Percentiles rank a stretch among this genome's conserved stretches.
phyloP scores from a whole-genome alignment of 176 grass and related monocot genomes.

The Raddia distichophylla region DNA sequence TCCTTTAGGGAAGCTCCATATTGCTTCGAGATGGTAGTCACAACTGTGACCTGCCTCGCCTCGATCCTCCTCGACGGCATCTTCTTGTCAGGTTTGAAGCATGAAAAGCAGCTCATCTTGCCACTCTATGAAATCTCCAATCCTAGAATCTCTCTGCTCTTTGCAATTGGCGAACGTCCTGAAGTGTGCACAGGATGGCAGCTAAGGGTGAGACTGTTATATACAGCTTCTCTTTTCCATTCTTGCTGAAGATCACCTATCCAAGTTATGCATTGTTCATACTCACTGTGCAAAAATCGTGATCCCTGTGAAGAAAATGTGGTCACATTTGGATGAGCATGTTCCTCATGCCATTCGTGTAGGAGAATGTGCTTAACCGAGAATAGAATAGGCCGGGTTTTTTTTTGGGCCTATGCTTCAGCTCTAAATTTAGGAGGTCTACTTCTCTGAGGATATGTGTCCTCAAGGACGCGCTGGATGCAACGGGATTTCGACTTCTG shows the following conservation, averaged over 20 bases:
- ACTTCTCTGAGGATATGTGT: constrained; percentile 19
- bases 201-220: constrained; percentile 4
- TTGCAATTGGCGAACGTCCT: constrained; percentile 20
- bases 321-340: constrained; percentile 26
- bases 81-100: constrained; percentile 62
- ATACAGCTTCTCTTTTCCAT: constrained; percentile 8
- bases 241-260: constrained; percentile 29
- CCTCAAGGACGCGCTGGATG: constrained; percentile 25
- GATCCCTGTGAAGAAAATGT: constrained; percentile 38
- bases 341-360: constrained; percentile 26
- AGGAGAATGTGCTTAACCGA: constrained; percentile 37
- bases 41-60: neutral
- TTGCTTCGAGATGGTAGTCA: neutral
- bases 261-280: constrained; percentile 32
- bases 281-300: constrained; percentile 32
- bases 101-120: constrained; percentile 71
- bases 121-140: constrained; percentile 33
- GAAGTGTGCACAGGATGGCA: constrained; percentile 19
- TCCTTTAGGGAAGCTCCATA: constrained; percentile 4
- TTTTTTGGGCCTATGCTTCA: neutral
- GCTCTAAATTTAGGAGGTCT: constrained; percentile 39
- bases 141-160: neutral
- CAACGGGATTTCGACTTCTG: neutral
- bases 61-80: constrained; percentile 25
- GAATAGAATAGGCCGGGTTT: constrained; percentile 12